These are phyloP conservation scores for Hypoxylon intermedium DNA, from an alignment of 495 filamentous ascomycete species.

Conservation along the genomic window DNA sequence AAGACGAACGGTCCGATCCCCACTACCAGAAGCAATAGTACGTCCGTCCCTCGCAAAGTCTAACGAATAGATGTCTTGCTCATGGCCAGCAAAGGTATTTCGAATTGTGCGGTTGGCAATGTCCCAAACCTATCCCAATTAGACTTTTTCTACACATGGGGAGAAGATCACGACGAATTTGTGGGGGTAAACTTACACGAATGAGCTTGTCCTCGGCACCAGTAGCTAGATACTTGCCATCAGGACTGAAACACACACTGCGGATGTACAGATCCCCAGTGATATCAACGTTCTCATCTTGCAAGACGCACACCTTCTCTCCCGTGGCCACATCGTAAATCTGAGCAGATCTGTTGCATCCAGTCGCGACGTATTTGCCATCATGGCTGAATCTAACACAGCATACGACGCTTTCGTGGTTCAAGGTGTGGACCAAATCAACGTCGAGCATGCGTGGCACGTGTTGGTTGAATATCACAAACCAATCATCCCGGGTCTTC, in stretches of 20 bases:
- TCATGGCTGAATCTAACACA: slow-evolving; percentile 90
- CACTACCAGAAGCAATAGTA: slow-evolving; percentile 87
- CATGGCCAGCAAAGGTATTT: slow-evolving; percentile 83
- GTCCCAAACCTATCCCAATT: slow-evolving; percentile 77
- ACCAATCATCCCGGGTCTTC: slow-evolving; percentile 85
- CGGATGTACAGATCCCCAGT: slow-evolving; percentile 88
- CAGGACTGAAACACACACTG: slow-evolving; percentile 92
- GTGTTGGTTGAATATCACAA: slow-evolving; percentile 85
- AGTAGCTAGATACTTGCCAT: slow-evolving; percentile 86
- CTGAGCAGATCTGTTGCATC: slow-evolving; percentile 87
- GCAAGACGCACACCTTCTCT: slow-evolving; percentile 77
- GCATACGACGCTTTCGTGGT: slow-evolving; percentile 88
- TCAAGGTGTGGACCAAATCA: slow-evolving; percentile 83
- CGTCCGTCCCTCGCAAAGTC: slow-evolving; percentile 88
- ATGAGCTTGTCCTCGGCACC: slow-evolving; percentile 93
- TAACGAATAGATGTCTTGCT: slow-evolving; percentile 93
- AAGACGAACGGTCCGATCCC: slow-evolving; percentile 84
- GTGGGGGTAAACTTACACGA: slow-evolving; percentile 63
- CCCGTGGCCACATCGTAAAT: slow-evolving; percentile 86
- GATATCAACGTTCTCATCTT: slow-evolving; percentile 83
- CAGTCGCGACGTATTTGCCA: slow-evolving; percentile 87
- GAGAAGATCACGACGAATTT: slow-evolving; percentile 13
- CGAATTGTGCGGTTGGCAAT: slow-evolving; percentile 76
- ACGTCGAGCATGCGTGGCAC: slow-evolving; percentile 85
- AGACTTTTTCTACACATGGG: not conserved